Percentiles rank a stretch among this genome's conserved stretches.
These are phyloP conservation scores for Colletotrichum truncatum DNA, from an alignment of 2,329 filamentous ascomycete genomes.

Conservation along the genomic window DNA sequence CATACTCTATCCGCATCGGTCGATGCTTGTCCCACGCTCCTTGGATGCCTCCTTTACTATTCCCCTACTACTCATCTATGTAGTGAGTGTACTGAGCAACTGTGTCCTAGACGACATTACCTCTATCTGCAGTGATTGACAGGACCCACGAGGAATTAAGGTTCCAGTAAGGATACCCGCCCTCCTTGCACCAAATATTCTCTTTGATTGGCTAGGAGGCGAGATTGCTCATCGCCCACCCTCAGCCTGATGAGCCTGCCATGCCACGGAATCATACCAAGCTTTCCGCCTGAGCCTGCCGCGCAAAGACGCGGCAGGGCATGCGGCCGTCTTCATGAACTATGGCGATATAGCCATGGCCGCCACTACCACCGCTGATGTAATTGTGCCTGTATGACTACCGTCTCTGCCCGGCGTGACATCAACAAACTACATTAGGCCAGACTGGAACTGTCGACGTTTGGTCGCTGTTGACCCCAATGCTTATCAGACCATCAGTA, in stretches of 20 bases:
- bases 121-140: neutral
- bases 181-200: neutral
- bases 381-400: neutral
- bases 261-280: constrained; percentile 17
- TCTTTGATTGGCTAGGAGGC: neutral
- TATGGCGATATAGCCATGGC: neutral
- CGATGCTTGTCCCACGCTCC: neutral
- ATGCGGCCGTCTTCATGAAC: constrained; percentile 1
- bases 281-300: constrained; percentile 19
- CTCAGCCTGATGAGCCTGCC: neutral
- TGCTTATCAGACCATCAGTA: constrained; percentile 15
- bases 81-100: no score
- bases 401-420: neutral
- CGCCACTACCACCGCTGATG: neutral
- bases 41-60: constrained; percentile 2
- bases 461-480: neutral
- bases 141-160: constrained; percentile 11
- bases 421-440: neutral
- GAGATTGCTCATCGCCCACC: neutral
- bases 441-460: neutral
- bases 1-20: constrained; percentile 5
- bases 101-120: no score
- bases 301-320: neutral
- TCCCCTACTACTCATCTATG: no score
- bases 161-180: constrained; percentile 9